These are phyloP conservation scores for Fagopyrum tataricum DNA, from an alignment of 148 eudicot genomes.

Conservation along the genomic window DNA sequence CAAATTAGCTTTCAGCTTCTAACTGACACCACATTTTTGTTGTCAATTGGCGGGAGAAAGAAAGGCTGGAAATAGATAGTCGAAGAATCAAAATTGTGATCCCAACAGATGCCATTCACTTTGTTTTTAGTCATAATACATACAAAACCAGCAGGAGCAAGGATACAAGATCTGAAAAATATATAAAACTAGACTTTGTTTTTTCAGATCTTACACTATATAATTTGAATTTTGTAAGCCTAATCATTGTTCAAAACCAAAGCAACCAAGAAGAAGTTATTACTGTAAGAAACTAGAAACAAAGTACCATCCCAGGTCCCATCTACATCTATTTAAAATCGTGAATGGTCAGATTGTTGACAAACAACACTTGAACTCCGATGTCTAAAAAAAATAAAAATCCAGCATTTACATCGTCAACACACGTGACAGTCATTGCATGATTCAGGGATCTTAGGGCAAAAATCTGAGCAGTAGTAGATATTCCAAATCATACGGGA, in stretches of 20 bases:
- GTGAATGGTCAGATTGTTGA: too few relatives aligned
- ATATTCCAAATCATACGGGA: not conserved
- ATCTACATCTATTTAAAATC: not conserved
- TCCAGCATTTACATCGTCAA: not conserved
- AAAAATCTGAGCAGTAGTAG: not conserved
- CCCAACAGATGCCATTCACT: not conserved
- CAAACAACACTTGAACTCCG: not conserved
- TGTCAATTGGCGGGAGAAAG: not conserved
- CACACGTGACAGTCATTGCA: not conserved
- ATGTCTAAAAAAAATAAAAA: too few relatives aligned
- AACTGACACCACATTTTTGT: not conserved
- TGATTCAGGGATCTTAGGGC: not conserved
- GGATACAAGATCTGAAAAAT: not conserved
- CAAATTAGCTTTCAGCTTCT: not conserved
- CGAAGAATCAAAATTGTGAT: not conserved
- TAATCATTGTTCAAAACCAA: not conserved
- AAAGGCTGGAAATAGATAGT: not conserved
- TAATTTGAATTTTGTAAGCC: not conserved
- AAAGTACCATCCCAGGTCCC: not conserved
- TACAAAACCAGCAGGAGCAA: not conserved
- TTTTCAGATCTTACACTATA: not conserved
- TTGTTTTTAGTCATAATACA: not conserved
- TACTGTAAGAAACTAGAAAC: not conserved
- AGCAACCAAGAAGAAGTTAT: not conserved
- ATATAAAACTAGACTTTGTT: not conserved